These are phyloP conservation scores for Mycena vitilis DNA, from an alignment of 768 basidiomycete species.

Conservation along the genomic window DNA sequence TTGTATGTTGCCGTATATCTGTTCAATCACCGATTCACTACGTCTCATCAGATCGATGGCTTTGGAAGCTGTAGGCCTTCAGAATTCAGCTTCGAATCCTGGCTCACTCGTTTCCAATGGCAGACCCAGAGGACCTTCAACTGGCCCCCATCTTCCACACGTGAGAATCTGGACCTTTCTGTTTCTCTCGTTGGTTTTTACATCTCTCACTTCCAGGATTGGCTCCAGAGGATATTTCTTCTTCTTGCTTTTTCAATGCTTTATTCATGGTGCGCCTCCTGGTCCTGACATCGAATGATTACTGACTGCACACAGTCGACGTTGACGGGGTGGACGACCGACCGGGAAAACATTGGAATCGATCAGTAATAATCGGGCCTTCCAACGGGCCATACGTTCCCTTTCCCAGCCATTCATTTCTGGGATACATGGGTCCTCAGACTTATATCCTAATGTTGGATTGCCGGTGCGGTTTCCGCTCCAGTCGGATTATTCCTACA, in stretches of 20 bases:
- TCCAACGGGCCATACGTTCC: constrained; percentile 79
- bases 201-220: constrained; percentile 64
- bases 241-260: constrained; percentile 95
- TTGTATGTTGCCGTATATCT: constrained; percentile 48
- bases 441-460: constrained; percentile 82
- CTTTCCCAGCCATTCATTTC: constrained; percentile 84
- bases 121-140: constrained; percentile 88
- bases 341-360: constrained; percentile 71
- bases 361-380: constrained; percentile 79
- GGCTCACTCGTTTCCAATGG: constrained; percentile 6
- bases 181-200: neutral
- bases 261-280: constrained; percentile 72
- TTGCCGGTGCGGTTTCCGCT: constrained; percentile 68
- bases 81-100: neutral
- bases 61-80: constrained; percentile 79
- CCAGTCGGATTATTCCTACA: constrained; percentile 9
- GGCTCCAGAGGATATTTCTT: constrained; percentile 91
- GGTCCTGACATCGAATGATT: constrained; percentile 24
- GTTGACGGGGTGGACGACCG: constrained; percentile 79
- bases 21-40: constrained; percentile 12
- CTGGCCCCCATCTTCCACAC: constrained; percentile 75
- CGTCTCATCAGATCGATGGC: constrained; percentile 71
- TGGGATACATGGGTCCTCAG: constrained; percentile 84
- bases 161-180: constrained; percentile 51
- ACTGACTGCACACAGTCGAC: constrained; percentile 57